Base-by-base conservation (phyloP, 2,329 filamentous ascomycete species). In the Penicillium freii region DNA sequence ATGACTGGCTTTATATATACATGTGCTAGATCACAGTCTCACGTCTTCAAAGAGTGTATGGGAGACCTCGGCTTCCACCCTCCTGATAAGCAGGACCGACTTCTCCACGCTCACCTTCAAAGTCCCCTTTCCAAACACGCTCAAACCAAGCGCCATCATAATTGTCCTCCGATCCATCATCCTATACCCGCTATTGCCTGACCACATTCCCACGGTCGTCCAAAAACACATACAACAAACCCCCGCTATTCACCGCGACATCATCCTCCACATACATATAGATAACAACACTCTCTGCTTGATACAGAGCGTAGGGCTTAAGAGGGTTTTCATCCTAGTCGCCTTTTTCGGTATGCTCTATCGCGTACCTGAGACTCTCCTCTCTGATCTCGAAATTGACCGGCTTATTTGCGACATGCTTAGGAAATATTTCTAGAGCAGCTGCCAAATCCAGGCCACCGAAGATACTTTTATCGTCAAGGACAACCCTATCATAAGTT, bases 31-130 rank as follows among this genome's bases (percentile, higher is more conserved):
- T 36, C 33, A 36, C 33, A 36, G 11, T 31, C 29, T 31, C 33
- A 36, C 33, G 15, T 36, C 33, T 36, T 36, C 33, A 39, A 36
- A 49, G 36, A 33, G 27, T 25, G 33, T 51, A 60, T 43, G 59
- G 59, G 56, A 60, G 60, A 58, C 61, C 56, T 58, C 61, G 66
- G 63, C 66, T 46, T 46, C 47, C 54, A 23, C 54, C 54, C 40
- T 39, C 33, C 5, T 39, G 47, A 42, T 56, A 56, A 45, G 47
- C 54, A 38, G 54, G 47, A 34, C 54, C 54, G 17, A 56, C 25
- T 23, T 51, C 54, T 25, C 47, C 39, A 15, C 7, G 17, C 25
- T 25, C 38, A 19, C 10, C 27, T 8, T 39, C 21, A 33, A 56
- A 45, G 11, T 42, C 23, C 40, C 23, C 47, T 42, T 43, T 56